Base-by-base conservation (phyloP, 2,329 filamentous ascomycete species). In the Ceratocystis colombiana region DNA sequence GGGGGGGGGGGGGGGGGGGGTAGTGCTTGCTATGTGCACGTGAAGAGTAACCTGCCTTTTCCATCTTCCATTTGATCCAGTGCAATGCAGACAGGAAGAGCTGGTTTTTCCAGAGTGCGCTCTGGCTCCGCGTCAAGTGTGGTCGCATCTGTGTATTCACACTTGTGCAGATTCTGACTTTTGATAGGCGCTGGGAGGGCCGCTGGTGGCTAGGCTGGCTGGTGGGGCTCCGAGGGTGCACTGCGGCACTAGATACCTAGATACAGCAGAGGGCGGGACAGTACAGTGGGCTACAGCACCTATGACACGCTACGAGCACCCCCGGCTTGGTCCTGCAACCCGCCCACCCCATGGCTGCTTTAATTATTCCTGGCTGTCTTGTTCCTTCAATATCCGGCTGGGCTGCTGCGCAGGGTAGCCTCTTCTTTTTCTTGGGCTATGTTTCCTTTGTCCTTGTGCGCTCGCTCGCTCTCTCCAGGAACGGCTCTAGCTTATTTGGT, bases 361-460 rank as follows among this genome's bases (percentile, higher is more conserved):
- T n/a, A 15, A 41, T 59, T 37, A 28, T 33, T 37, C 55, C 30
- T 59, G 55, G 28, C 55, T 37, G 55, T 15, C 30, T n/a, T n/a
- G 28, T 25, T 59, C 55, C 55, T 59, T 59, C 55, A 59, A 59
- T 59, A 59, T 59, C 55, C 55, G 55, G 28, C 55, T 37, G 55
- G 28, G 55, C 15, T 59, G 55, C 55, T 59, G 55, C 28, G 55
- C 55, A 59, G 55, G 55, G 55, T 17, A 59, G 55, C 55, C 55
- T 59, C 55, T 59, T 59, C 28, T 59, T 59, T 33, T 59, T 28
- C 30, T 57, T 28, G 15, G 8, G 20, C 22, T 20, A 20, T 53
- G 17, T 53, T 22, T 53, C 22, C 8, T 53, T 53, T 25, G 20
- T 22, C 12, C n/a, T 53, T 22, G 8, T n/a, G 46, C 8, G 46